These are phyloP conservation scores for Hemerocallis citrina DNA, from an alignment of 106 monocot species.

Conservation along the genomic window DNA sequence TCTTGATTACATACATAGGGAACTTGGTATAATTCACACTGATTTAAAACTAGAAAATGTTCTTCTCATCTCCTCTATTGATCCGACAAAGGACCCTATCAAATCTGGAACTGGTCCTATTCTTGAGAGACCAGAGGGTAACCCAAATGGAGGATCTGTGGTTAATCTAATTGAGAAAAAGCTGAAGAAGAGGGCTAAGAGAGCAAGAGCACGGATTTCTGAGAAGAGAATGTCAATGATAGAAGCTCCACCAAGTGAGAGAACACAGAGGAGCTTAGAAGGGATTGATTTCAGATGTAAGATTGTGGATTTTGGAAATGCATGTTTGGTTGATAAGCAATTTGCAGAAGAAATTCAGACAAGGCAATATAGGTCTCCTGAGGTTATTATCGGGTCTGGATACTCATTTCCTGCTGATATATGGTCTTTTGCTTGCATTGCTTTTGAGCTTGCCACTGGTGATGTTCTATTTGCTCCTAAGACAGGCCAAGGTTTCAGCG, in stretches of 20 bases:
- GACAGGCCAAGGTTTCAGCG: constrained; percentile 49
- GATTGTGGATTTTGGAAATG: constrained; percentile 95
- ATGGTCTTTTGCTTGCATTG: constrained; percentile 94
- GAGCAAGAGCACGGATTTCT: constrained; percentile 61
- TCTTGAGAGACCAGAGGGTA: constrained; percentile 61
- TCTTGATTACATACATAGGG: constrained; percentile 80
- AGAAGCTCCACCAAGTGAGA: constrained; percentile 7
- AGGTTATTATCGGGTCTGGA: constrained; percentile 81
- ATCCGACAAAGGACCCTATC: constrained; percentile 87
- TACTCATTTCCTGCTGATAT: constrained; percentile 81
- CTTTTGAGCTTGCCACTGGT: constrained; percentile 95
- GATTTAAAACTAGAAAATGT: constrained; percentile 95
- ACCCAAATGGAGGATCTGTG: constrained; percentile 24
- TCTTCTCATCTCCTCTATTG: constrained; percentile 74
- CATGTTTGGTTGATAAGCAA: constrained; percentile 70
- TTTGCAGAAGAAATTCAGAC: constrained; percentile 75
- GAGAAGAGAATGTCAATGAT: constrained; percentile 56
- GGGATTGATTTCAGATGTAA: constrained; percentile 82
- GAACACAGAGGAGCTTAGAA: constrained; percentile 58
- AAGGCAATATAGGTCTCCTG: constrained; percentile 86
- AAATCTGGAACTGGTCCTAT: constrained; percentile 60
- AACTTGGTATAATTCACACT: constrained; percentile 76
- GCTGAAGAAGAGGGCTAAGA: constrained; percentile 62
- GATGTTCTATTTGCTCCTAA: constrained; percentile 80
- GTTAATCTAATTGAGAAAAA: constrained; percentile 49